phyloP scores from a whole-genome alignment of 345 rosid species.

The Psidium friedrichsthalianum region DNA sequence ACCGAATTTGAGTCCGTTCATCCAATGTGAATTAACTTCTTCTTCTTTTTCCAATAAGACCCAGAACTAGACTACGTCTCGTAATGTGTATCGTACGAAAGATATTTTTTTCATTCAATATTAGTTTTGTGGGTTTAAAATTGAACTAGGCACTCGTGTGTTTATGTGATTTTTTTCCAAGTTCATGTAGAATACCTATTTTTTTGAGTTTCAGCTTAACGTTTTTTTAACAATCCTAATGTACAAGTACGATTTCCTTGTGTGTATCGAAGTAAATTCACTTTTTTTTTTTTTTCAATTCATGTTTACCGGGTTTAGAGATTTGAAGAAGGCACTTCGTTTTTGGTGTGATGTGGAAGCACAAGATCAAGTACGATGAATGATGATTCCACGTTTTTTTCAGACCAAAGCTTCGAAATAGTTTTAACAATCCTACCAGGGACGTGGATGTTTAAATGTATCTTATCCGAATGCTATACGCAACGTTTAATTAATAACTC shows the following conservation, averaged over 20 bases:
- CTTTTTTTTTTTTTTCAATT: not conserved
- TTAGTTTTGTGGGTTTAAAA: no score
- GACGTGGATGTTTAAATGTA: not conserved
- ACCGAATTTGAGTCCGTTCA: not conserved
- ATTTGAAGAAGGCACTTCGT: not conserved
- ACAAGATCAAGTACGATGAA: not conserved
- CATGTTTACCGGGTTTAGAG: not conserved
- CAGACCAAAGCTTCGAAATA: not conserved
- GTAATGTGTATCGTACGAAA: not conserved
- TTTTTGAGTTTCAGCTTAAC: no score
- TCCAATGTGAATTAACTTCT: no score
- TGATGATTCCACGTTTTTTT: not conserved
- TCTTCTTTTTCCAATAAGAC: not conserved
- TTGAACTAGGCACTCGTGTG: no score
- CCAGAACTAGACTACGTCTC: not conserved
- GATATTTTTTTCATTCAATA: no score
- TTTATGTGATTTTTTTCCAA: no score
- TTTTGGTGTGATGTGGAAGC: not conserved
- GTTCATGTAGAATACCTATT: no score
- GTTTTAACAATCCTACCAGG: not conserved
- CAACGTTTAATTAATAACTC: not conserved
- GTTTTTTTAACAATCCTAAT: no score
- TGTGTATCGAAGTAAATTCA: not conserved
- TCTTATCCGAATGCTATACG: not conserved
- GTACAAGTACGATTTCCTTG: no score